A percentile compares a stretch with the other conserved stretches of the same genome.
Evolutionary conservation across 306 rosid species (phyloP).

Genomic region (Quercus robur): DNA sequence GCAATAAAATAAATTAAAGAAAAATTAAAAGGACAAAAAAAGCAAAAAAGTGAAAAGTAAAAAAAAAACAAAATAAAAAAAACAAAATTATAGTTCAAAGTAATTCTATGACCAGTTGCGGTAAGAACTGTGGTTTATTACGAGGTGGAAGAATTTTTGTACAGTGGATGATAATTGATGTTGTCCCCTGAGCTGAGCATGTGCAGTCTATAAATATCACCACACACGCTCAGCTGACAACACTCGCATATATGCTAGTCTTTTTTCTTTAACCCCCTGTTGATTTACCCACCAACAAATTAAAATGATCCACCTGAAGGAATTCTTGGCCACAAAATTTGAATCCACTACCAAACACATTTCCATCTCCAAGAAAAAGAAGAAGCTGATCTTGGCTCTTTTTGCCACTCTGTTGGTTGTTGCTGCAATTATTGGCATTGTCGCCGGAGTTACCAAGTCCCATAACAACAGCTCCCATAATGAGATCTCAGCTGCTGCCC

Average conservation of each 20-base stretch:
- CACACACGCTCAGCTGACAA: no score
- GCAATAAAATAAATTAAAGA: no score
- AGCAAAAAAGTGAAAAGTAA: no score
- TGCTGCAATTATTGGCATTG: slow-evolving; percentile 36
- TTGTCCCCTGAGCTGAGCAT: no score
- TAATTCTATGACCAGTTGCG: no score
- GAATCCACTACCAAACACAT: slow-evolving; percentile 25
- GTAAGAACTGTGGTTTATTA: no score
- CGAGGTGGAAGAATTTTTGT: no score
- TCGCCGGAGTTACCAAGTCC: slow-evolving; percentile 37
- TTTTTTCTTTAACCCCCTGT: background rate
- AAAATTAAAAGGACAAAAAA: background rate
- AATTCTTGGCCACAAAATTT: slow-evolving; percentile 23
- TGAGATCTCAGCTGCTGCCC: slow-evolving; percentile 27
- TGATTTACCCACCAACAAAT: background rate
- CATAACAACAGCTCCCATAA: background rate
- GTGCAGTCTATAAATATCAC: no score
- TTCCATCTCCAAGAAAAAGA: slow-evolving; percentile 26
- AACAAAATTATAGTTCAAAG: no score
- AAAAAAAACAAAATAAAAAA: no score
- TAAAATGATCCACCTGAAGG: slow-evolving; percentile 29
- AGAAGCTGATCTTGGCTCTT: slow-evolving; percentile 34
- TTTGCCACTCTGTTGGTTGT: slow-evolving; percentile 39
- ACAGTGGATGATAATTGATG: no score
- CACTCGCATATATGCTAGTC: background rate